phyloP scores from a whole-genome alignment of 129 eudicot species.

The Glebionis coronaria region DNA sequence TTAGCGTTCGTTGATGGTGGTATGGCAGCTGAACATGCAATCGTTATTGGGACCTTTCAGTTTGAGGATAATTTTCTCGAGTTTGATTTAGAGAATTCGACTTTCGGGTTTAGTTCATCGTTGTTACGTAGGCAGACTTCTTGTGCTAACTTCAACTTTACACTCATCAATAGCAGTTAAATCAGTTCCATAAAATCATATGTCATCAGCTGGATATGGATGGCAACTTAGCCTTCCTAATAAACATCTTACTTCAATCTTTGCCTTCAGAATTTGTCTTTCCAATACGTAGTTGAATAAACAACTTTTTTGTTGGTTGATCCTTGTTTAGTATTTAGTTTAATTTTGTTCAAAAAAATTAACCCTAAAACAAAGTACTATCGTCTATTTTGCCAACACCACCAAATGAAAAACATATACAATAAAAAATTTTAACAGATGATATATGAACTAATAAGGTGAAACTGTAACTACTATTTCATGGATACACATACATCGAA shows the following conservation, averaged over 20 bases:
- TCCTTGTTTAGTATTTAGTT: no score
- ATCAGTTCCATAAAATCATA: background rate
- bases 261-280: background rate
- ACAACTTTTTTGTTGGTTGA: no score
- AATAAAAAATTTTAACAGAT: no score
- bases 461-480: no score
- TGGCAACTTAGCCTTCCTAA: background rate
- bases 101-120: conserved; percentile 21
- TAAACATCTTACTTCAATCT: background rate
- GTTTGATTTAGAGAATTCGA: conserved; percentile 23
- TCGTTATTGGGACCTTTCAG: conserved; percentile 39
- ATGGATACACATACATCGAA: no score
- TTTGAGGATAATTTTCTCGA: conserved; percentile 33
- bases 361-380: no score
- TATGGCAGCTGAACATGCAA: conserved; percentile 8
- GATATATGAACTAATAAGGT: no score
- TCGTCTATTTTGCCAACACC: no score
- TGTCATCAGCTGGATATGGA: background rate
- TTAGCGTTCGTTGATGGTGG: conserved; percentile 25
- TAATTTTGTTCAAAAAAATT: no score
- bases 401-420: no score
- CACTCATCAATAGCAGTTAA: background rate
- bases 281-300: background rate
- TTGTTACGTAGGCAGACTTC: conserved; percentile 23
- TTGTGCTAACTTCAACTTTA: conserved; percentile 25